phyloP scores from a whole-genome alignment of 352 stramenopile species.

The Phytopythium montanum region DNA sequence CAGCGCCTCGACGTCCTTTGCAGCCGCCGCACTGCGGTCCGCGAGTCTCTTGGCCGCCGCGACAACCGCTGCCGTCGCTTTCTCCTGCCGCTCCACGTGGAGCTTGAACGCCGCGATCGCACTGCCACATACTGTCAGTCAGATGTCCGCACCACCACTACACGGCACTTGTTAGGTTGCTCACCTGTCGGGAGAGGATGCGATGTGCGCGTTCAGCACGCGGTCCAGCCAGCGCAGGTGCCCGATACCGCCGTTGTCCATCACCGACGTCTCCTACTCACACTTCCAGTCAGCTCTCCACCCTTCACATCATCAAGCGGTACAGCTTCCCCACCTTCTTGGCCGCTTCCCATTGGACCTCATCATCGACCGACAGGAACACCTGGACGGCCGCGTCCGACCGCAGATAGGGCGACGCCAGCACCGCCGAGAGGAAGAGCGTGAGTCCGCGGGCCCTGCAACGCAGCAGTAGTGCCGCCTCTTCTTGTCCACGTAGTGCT shows the following conservation, averaged over 20 bases:
- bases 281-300: background rate
- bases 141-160: too few species aligned
- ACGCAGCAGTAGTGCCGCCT: slow-evolving; percentile 50
- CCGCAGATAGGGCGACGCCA: slow-evolving; percentile 56
- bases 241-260: slow-evolving; percentile 56
- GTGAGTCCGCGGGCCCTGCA: slow-evolving; percentile 46
- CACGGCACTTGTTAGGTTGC: too few species aligned
- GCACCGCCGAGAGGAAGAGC: slow-evolving; percentile 53
- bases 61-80: slow-evolving; percentile 39
- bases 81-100: slow-evolving; percentile 57
- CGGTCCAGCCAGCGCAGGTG: slow-evolving; percentile 70
- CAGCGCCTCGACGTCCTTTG: slow-evolving; percentile 50
- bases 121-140: slow-evolving; percentile 11
- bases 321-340: slow-evolving; percentile 32
- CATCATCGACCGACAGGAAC: slow-evolving; percentile 43
- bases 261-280: slow-evolving; percentile 26
- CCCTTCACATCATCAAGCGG: background rate
- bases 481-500: slow-evolving; percentile 25
- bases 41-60: slow-evolving; percentile 55
- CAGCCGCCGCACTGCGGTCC: slow-evolving; percentile 48
- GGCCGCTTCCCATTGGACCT: slow-evolving; percentile 49
- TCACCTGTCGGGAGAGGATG: slow-evolving; percentile 36
- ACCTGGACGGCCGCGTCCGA: slow-evolving; percentile 44
- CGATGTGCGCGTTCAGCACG: slow-evolving; percentile 33
- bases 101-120: slow-evolving; percentile 47